Percentiles rank a stretch among this genome's conserved stretches.
Evolutionary conservation across 2,329 filamentous ascomycete species (phyloP).

Genomic region (Aspergillus sp.): DNA sequence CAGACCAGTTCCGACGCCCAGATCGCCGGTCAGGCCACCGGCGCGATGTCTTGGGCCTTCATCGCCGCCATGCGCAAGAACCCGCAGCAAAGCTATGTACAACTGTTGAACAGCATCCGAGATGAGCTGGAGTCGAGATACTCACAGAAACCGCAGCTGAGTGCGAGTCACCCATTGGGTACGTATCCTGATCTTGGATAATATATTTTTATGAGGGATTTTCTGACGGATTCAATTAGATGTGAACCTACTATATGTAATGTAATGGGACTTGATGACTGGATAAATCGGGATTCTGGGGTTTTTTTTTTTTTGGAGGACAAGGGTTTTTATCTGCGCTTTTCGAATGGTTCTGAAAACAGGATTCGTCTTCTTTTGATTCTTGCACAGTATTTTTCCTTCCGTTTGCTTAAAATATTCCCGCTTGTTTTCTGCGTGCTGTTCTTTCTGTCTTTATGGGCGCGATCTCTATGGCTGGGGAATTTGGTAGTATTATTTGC

Average conservation of each 20-base stretch:
- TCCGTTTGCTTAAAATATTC: slow-evolving; percentile 1
- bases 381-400: not conserved
- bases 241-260: slow-evolving; percentile 66
- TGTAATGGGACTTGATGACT: slow-evolving; percentile 47
- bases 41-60: slow-evolving; percentile 98
- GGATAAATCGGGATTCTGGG: not conserved
- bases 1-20: slow-evolving; percentile 94
- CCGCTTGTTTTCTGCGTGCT: not conserved
- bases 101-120: slow-evolving; percentile 91
- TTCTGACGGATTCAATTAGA: slow-evolving; percentile 46
- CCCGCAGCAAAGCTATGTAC: slow-evolving; percentile 92
- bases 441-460: not conserved
- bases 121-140: slow-evolving; percentile 87
- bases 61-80: slow-evolving; percentile 89
- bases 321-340: not conserved
- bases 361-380: not conserved
- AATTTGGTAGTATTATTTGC: not conserved
- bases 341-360: not conserved
- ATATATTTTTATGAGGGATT: slow-evolving; percentile 3
- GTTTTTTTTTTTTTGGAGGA: not conserved
- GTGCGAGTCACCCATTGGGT: slow-evolving; percentile 94
- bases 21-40: slow-evolving; percentile 84
- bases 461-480: not conserved
- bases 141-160: slow-evolving; percentile 91
- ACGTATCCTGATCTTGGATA: slow-evolving; percentile 40